Evolutionary conservation across 768 basidiomycete genomes (phyloP).

Genomic region (Mycena vitilis): DNA sequence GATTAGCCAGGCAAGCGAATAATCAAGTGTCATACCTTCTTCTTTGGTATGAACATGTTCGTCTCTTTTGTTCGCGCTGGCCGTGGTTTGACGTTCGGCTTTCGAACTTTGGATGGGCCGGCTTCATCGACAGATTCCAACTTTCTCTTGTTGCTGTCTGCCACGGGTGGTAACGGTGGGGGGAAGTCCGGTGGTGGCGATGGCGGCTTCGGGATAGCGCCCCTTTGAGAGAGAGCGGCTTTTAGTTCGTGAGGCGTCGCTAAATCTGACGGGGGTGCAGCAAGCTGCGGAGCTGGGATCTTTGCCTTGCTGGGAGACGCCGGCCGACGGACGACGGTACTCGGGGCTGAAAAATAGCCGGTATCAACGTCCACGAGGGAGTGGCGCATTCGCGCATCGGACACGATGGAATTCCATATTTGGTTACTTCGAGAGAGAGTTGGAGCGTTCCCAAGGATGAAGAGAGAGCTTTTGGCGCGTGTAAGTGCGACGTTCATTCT

Average conservation of each 20-base stretch:
- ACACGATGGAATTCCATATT: slow-evolving; percentile 82
- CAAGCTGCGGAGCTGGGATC: slow-evolving; percentile 31
- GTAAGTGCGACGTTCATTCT: slow-evolving; percentile 99
- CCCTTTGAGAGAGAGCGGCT: slow-evolving; percentile 22
- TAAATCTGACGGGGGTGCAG: slow-evolving; percentile 48
- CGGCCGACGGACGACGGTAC: slow-evolving; percentile 19
- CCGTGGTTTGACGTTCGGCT: slow-evolving; percentile 27
- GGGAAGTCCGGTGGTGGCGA: background rate
- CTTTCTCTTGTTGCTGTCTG: slow-evolving; percentile 42
- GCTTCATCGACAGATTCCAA: slow-evolving; percentile 15
- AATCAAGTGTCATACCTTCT: slow-evolving; percentile 29
- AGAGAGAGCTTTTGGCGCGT: slow-evolving; percentile 94
- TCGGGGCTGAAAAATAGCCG: slow-evolving; percentile 52
- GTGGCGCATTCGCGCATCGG: slow-evolving; percentile 76
- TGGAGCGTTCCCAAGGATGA: slow-evolving; percentile 90
- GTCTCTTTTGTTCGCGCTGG: slow-evolving; percentile 55
- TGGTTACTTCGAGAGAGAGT: slow-evolving; percentile 89
- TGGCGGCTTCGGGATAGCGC: slow-evolving; percentile 28
- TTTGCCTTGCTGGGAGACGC: slow-evolving; percentile 40
- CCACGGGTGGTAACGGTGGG: slow-evolving; percentile 8
- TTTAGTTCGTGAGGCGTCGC: slow-evolving; percentile 52
- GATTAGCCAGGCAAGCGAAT: no score
- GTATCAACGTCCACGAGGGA: slow-evolving; percentile 71
- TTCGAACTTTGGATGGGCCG: slow-evolving; percentile 18
- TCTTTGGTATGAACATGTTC: slow-evolving; percentile 76